Conservation (phyloP, 352 stramenopile species). For the Thalassiosira allenii region DNA sequence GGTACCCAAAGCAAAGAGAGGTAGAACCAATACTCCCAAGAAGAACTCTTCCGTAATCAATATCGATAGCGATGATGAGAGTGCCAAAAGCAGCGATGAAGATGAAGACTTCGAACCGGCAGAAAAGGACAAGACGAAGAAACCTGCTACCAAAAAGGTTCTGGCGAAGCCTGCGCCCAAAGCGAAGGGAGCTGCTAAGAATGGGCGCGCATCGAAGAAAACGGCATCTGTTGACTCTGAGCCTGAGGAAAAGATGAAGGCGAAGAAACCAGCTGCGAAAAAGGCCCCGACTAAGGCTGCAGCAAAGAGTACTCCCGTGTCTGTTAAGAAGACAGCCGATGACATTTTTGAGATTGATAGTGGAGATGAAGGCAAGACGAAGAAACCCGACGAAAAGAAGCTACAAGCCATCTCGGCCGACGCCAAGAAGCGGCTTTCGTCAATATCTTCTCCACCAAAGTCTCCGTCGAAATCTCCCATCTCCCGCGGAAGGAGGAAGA, state of each 20-base stretch:
- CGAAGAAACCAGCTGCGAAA: not conserved
- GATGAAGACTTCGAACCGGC: not conserved
- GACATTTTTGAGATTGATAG: not conserved
- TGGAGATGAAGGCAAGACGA: not conserved
- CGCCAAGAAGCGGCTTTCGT: not conserved
- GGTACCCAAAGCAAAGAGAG: not conserved
- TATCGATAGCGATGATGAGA: constrained; percentile 15
- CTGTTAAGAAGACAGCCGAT: not conserved
- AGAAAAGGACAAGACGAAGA: not conserved
- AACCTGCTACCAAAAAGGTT: not conserved
- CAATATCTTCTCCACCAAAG: not conserved
- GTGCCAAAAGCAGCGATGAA: no score
- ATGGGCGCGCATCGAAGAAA: not conserved
- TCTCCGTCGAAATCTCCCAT: not conserved
- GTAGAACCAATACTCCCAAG: not conserved
- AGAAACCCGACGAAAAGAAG: not conserved
- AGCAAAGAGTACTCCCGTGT: not conserved
- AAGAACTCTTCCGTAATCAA: not conserved
- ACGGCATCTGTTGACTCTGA: not conserved
- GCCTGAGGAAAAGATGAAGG: no score
- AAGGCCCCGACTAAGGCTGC: not conserved
- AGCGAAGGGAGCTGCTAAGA: not conserved
- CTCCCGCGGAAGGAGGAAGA: not conserved
- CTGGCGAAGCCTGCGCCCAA: not conserved
- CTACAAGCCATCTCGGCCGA: no score